Percentiles rank a stretch among this genome's conserved stretches.
These are phyloP conservation scores for Sarcocystis neurona DNA, from an alignment of 169 alveolate species.

Conservation along the genomic window DNA sequence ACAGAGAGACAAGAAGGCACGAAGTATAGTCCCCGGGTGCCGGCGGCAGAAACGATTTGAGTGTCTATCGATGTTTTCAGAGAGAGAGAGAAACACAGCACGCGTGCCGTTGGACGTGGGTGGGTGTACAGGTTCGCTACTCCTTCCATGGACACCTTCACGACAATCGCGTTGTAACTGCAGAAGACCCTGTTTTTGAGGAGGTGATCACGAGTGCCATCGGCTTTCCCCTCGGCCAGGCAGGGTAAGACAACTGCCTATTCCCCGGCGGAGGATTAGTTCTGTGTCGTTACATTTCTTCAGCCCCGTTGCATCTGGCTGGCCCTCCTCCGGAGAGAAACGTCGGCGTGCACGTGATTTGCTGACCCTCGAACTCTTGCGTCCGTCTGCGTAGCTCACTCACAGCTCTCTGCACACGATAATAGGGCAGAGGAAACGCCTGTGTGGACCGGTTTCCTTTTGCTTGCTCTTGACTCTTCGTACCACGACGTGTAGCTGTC, in stretches of 20 bases:
- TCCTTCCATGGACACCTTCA: conserved; percentile 14
- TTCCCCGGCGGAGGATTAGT: not conserved
- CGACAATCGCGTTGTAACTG: not conserved
- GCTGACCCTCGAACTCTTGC: not conserved
- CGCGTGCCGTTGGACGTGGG: too few relatives aligned
- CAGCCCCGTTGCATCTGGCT: not conserved
- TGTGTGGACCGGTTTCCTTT: too few relatives aligned
- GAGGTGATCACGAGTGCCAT: not conserved
- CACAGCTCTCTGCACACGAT: too few relatives aligned
- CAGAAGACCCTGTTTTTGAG: not conserved
- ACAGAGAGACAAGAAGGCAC: too few relatives aligned
- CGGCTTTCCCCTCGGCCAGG: not conserved
- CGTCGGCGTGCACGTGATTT: not conserved
- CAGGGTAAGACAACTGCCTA: not conserved
- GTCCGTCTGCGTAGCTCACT: too few relatives aligned
- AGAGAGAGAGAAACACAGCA: too few relatives aligned
- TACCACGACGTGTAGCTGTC: too few relatives aligned
- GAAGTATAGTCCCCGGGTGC: not conserved
- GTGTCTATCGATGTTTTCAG: not conserved
- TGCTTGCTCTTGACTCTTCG: too few relatives aligned
- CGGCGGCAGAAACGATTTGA: not conserved
- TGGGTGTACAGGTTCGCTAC: not conserved
- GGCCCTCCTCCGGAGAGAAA: not conserved
- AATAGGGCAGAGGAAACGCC: too few relatives aligned
- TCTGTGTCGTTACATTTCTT: not conserved